Conservation (phyloP, 2,329 filamentous ascomycete genomes). For the Verticillium klebahnii region DNA sequence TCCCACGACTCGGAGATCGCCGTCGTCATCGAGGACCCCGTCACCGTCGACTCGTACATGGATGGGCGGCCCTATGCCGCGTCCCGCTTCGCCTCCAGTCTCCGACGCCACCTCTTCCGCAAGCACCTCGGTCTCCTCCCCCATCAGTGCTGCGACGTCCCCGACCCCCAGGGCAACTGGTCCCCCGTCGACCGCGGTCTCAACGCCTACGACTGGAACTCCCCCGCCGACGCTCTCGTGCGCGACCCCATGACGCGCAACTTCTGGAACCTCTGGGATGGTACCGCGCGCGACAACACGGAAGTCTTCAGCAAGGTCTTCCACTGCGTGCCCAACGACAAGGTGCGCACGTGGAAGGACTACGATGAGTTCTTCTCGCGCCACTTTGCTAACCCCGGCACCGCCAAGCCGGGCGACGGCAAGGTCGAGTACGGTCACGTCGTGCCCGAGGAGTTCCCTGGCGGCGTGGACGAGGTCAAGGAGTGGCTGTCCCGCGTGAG, state of each 20-base stretch:
- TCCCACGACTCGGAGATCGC: slow-evolving; percentile 85
- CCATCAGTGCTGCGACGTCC: slow-evolving; percentile 62
- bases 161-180: slow-evolving; percentile 62
- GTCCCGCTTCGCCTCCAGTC: slow-evolving; percentile 70
- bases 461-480: slow-evolving; percentile 70
- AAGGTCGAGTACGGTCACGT: slow-evolving; percentile 84
- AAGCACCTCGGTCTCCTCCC: slow-evolving; percentile 86
- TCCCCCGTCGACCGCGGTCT: slow-evolving; percentile 64
- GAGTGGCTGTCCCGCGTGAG: slow-evolving; percentile 61
- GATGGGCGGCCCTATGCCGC: slow-evolving; percentile 67
- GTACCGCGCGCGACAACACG: slow-evolving; percentile 71
- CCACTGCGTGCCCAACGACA: slow-evolving; percentile 69
- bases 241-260: slow-evolving; percentile 65
- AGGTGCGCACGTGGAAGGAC: slow-evolving; percentile 64
- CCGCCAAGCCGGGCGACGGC: slow-evolving; percentile 38
- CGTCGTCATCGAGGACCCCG: slow-evolving; percentile 79
- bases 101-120: slow-evolving; percentile 81
- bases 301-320: slow-evolving; percentile 77
- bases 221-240: slow-evolving; percentile 63
- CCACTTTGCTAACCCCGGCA: slow-evolving; percentile 57
- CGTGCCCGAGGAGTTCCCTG: slow-evolving; percentile 70
- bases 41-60: slow-evolving; percentile 67
- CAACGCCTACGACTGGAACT: slow-evolving; percentile 72
- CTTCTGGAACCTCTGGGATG: slow-evolving; percentile 69
- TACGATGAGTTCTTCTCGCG: slow-evolving; percentile 68